Evolutionary conservation across 371 early-diverging fungal genomes (phyloP), one percentile per base, ranked within the genome.

Genomic region (Cladochytrium tenue): DNA sequence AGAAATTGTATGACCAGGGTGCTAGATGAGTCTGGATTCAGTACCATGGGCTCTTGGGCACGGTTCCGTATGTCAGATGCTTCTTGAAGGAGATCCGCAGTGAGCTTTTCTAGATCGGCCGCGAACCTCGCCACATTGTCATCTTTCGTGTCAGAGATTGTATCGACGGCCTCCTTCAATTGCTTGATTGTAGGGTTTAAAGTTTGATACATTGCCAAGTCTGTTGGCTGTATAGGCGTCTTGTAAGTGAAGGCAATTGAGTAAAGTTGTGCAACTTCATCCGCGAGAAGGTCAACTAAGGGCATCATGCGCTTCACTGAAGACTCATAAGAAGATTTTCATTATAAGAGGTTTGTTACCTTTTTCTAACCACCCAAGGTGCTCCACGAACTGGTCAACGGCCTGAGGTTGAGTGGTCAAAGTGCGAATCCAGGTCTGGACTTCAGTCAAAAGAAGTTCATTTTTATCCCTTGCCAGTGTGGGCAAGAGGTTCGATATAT

Each of bases 341-440:
- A 51, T 27, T 5, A 5, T 32, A 50, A n/a, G 26, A 52, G 58
- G n/a, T 52, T 62, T 51, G 34, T 33, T 66, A 77, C 77, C 71
- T 68, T 67, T 56, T 31, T 82, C 81, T 3, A 82, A 69, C 63
- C 75, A 76, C 1, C 68, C 75, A 30, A 82, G 66, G 58, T 80
- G 77, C 51, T 80, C 82, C n/a, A 80, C 82, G 69, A 82, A 80
- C 4, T 32, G 66, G 50, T 80, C 82, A 13, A 82, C 79, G 3
- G 56, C 69, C 3, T 56, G 23, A 1, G 82, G 78, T 32, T 72
- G 73, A 4, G 75, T 70, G 30, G 74, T 72, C 27, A 82, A 60
- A n/a, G 69, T 63, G 5, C 80, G 53, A 27, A 79, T 72, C 74
- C 79, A 80, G 15, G 58, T 43, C 50, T 82, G 79, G n/a, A 78